A percentile compares a stretch with the other conserved stretches of the same genome.
Conservation (phyloP, 2,329 filamentous ascomycete genomes). For the Sclerotinia glacialis region DNA sequence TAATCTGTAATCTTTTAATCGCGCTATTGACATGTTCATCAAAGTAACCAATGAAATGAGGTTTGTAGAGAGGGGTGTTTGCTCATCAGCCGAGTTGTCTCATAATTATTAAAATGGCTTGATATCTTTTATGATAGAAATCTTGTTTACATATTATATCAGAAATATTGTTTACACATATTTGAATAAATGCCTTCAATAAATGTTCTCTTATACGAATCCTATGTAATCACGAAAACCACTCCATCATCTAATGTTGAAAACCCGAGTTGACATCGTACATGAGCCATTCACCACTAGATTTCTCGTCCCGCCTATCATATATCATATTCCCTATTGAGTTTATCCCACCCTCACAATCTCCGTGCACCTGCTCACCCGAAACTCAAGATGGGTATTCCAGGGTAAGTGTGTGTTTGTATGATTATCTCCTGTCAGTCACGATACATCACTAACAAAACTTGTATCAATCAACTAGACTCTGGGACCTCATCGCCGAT, state of each 20-base stretch:
- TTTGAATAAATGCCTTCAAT: neutral
- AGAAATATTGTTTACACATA: neutral
- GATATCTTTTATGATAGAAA: neutral
- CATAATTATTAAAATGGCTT: slow-evolving; percentile 14
- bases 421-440: neutral
- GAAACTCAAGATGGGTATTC: slow-evolving; percentile 1
- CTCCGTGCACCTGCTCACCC: neutral
- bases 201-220: neutral
- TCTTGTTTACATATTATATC: neutral
- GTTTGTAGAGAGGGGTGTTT: neutral
- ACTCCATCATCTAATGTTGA: neutral
- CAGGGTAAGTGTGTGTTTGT: slow-evolving; percentile 1
- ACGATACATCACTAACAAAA: neutral
- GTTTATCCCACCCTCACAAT: neutral
- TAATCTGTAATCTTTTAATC: too few relatives aligned
- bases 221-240: neutral
- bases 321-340: neutral
- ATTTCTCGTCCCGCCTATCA: neutral
- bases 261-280: too few relatives aligned
- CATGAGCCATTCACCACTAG: neutral
- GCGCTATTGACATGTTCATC: neutral
- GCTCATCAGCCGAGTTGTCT: neutral
- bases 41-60: neutral
- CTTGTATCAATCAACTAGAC: slow-evolving; percentile 5
- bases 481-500: slow-evolving; percentile 21